phyloP scores from a whole-genome alignment of 2,329 filamentous ascomycete genomes.

The Colletotrichum liriopes region DNA sequence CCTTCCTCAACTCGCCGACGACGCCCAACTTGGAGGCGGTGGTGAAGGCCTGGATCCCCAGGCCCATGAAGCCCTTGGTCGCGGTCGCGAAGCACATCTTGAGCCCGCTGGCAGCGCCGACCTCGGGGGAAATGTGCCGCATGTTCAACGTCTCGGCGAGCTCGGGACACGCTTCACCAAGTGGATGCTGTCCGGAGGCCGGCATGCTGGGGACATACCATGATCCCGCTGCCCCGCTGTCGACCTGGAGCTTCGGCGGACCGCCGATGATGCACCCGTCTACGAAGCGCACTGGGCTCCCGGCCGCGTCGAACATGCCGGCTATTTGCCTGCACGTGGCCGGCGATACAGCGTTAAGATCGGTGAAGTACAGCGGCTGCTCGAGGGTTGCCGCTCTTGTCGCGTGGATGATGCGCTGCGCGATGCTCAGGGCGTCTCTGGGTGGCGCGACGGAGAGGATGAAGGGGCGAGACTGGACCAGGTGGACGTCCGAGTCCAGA shows the following conservation, averaged over 20 bases:
- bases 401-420: conserved; percentile 71
- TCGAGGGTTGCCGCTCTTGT: conserved; percentile 53
- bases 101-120: conserved; percentile 72
- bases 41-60: conserved; percentile 80
- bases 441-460: conserved; percentile 79
- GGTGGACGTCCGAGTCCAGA: conserved; percentile 68
- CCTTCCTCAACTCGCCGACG: conserved; percentile 68
- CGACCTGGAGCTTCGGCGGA: conserved; percentile 59
- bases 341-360: conserved; percentile 78
- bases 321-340: conserved; percentile 63
- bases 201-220: conserved; percentile 63
- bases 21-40: conserved; percentile 77
- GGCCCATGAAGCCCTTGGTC: conserved; percentile 76
- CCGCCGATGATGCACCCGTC: conserved; percentile 73
- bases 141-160: conserved; percentile 63
- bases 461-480: conserved; percentile 70
- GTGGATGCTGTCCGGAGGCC: conserved; percentile 63
- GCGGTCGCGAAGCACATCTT: conserved; percentile 77
- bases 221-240: conserved; percentile 31
- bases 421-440: conserved; percentile 71
- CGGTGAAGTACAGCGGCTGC: conserved; percentile 70
- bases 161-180: conserved; percentile 56
- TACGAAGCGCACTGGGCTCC: conserved; percentile 63
- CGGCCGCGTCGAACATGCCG: conserved; percentile 57
- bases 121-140: conserved; percentile 62